Evolutionary conservation across 1,284 basidiomycete genomes (phyloP), one percentile per base, ranked within the genome.

Genomic region (Acaromyces ingoldii): DNA sequence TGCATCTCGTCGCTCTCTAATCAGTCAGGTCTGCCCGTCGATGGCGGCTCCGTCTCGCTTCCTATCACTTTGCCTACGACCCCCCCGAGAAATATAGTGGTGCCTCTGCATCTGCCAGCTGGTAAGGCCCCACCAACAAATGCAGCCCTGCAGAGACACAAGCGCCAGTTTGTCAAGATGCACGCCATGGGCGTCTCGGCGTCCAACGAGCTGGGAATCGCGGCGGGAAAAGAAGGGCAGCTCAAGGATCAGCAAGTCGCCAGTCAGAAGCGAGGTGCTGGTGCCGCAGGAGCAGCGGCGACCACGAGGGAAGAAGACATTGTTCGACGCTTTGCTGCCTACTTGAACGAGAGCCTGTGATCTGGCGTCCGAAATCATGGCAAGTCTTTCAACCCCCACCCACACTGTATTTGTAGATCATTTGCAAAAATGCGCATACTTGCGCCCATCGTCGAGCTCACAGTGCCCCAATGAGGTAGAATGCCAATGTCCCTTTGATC

Each of bases 121-220:
- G 61, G 60, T 17, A 58, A 60, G 34, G 29, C 48, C 7, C 51
- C 55, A 10, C 62, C 57, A 2, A 57, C 62, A 6, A 55, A 53
- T 21, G 57, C 60, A 9, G 50, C 58, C 11, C 53, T 74, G 7
- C 70, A 74, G 40, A 43, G 68, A 2, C 56, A 70, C 13, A 55
- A 70, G 24, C 54, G 70, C 2, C 63, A 65, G 19, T 74, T 74
- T 34, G 68, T 74, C 26, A 60, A 64, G 9, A 60, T 72, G 53
- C 70, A 74, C 38, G 46, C 57, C 2, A 55, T 64, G 2, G 65
- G 69, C 29, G 49, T 56, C 7, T 61, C 65, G 1, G 58, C 61
- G 13, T 51, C 55, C 49, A 65, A 65, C 45, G 54, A 60, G 15
- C 55, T 72, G 24, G 62, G 64, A 34, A 50, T 38, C n/a, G 53